phyloP scores from a whole-genome alignment of 805 yeast species.

The Lipomyces kockii region DNA sequence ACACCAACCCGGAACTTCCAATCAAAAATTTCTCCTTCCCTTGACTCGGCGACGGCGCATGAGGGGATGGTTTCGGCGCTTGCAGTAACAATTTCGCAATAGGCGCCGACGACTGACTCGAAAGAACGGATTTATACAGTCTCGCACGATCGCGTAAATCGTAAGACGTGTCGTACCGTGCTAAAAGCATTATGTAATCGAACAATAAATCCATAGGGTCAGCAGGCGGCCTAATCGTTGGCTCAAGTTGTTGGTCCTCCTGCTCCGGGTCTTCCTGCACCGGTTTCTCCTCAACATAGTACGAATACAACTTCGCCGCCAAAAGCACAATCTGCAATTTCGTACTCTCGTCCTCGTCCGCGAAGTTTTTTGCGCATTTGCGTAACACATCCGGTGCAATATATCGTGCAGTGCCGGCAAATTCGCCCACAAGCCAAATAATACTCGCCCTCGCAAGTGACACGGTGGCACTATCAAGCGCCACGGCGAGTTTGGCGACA shows the following conservation, averaged over 20 bases:
- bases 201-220: slow-evolving; percentile 57
- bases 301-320: slow-evolving; percentile 72
- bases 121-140: slow-evolving; percentile 64
- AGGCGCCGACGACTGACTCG: slow-evolving; percentile 56
- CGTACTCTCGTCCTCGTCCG: slow-evolving; percentile 59
- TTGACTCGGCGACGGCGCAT: slow-evolving; percentile 37
- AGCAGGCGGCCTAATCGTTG: slow-evolving; percentile 39
- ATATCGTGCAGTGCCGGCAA: slow-evolving; percentile 52
- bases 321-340: slow-evolving; percentile 72
- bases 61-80: slow-evolving; percentile 74
- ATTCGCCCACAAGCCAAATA: slow-evolving; percentile 91
- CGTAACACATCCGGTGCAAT: slow-evolving; percentile 81
- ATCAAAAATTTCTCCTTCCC: slow-evolving; percentile 37
- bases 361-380: slow-evolving; percentile 57
- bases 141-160: slow-evolving; percentile 89
- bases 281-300: slow-evolving; percentile 54
- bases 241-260: slow-evolving; percentile 22
- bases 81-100: slow-evolving; percentile 73
- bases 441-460: slow-evolving; percentile 74
- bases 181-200: slow-evolving; percentile 62
- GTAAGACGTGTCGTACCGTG: slow-evolving; percentile 72
- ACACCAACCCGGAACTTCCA: slow-evolving; percentile 43
- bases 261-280: slow-evolving; percentile 39
- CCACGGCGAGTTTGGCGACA: slow-evolving; percentile 50
- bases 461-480: slow-evolving; percentile 42